phyloP scores from a whole-genome alignment of 2,329 filamentous ascomycete genomes.

The Fusarium sp. region DNA sequence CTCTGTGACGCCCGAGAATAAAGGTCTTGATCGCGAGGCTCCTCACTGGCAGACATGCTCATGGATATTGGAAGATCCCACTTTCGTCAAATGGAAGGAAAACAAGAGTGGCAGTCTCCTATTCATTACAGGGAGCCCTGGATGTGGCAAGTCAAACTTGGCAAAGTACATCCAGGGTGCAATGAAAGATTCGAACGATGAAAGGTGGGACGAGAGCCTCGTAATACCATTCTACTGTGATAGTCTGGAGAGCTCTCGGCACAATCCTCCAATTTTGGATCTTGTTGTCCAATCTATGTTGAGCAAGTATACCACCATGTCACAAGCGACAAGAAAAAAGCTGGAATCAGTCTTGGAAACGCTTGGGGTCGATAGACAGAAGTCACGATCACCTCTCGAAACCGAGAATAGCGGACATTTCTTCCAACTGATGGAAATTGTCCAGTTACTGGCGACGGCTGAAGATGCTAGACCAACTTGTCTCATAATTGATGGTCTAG shows the following conservation, averaged over 20 bases:
- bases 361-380: not conserved
- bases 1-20: slow-evolving; percentile 25
- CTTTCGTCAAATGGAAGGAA: slow-evolving; percentile 23
- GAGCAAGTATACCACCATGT: slow-evolving; percentile 15
- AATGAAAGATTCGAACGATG: slow-evolving; percentile 10
- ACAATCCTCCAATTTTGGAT: slow-evolving; percentile 31
- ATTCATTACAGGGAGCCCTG: slow-evolving; percentile 32
- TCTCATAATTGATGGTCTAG: slow-evolving; percentile 32
- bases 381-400: not conserved
- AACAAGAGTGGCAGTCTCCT: slow-evolving; percentile 16
- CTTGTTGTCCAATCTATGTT: slow-evolving; percentile 22
- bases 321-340: slow-evolving; percentile 7
- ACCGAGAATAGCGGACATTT: slow-evolving; percentile 4
- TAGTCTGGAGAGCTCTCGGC: slow-evolving; percentile 27
- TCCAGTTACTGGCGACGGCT: slow-evolving; percentile 4
- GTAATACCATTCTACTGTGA: slow-evolving; percentile 34
- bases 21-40: slow-evolving; percentile 25
- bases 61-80: slow-evolving; percentile 24
- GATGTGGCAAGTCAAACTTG: slow-evolving; percentile 32
- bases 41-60: slow-evolving; percentile 31
- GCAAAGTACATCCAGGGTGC: slow-evolving; percentile 32
- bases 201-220: slow-evolving; percentile 7
- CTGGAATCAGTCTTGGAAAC: slow-evolving; percentile 19
- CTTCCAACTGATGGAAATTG: slow-evolving; percentile 31
- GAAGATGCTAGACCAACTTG: slow-evolving; percentile 9